phyloP scores from a whole-genome alignment of 2,329 filamentous ascomycete species.

The Alternaria consortialis region DNA sequence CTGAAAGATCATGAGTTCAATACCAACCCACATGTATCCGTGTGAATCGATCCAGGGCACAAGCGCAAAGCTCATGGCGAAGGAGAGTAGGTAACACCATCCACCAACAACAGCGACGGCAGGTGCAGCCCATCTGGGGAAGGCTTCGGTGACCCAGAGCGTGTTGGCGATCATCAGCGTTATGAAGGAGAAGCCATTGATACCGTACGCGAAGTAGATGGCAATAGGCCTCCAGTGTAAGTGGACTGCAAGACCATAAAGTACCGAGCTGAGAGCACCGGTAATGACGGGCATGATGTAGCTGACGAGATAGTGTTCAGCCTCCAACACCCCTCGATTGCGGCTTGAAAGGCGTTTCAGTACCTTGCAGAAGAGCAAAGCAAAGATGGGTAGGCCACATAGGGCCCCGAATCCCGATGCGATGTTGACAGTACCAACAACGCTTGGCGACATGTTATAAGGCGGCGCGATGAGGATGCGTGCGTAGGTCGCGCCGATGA shows the following conservation, averaged over 20 bases:
- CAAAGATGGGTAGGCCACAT: slow-evolving; percentile 26
- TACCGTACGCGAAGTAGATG: slow-evolving; percentile 40
- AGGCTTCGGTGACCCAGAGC: slow-evolving; percentile 46
- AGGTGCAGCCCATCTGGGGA: slow-evolving; percentile 45
- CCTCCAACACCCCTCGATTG: slow-evolving; percentile 42
- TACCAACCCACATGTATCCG: slow-evolving; percentile 39
- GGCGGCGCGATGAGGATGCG: slow-evolving; percentile 30
- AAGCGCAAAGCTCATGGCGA: slow-evolving; percentile 34
- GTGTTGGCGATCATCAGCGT: slow-evolving; percentile 37
- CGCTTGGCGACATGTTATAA: slow-evolving; percentile 28
- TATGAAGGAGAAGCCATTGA: slow-evolving; percentile 40
- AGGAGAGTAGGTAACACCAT: slow-evolving; percentile 34
- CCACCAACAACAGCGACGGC: slow-evolving; percentile 38
- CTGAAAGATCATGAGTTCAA: slow-evolving; percentile 51
- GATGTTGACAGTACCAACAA: slow-evolving; percentile 33
- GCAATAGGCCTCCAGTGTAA: slow-evolving; percentile 19
- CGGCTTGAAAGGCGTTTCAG: slow-evolving; percentile 31
- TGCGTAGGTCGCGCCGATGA: slow-evolving; percentile 39
- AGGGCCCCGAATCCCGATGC: slow-evolving; percentile 31
- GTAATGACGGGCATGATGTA: slow-evolving; percentile 39
- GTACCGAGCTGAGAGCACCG: slow-evolving; percentile 30
- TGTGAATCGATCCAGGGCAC: slow-evolving; percentile 37
- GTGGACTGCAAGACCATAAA: slow-evolving; percentile 39
- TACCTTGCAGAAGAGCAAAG: slow-evolving; percentile 15
- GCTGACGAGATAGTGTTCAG: slow-evolving; percentile 43